These are phyloP conservation scores for Craspedostauros australis DNA, from an alignment of 108 stramenopile species.

Conservation along the genomic window DNA sequence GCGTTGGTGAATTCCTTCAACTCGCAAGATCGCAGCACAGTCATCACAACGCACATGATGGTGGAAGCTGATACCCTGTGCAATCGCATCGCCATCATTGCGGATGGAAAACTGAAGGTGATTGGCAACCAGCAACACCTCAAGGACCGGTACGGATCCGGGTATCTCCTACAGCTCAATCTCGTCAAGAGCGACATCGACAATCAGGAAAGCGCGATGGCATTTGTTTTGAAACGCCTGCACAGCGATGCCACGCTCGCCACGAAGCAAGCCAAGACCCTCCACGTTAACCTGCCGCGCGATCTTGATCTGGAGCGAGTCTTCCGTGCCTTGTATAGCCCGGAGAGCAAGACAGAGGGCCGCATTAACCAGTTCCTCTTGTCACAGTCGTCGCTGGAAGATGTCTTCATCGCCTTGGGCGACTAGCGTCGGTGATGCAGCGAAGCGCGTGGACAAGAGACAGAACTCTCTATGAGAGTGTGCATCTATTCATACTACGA, in stretches of 20 bases:
- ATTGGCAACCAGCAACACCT: conserved; percentile 75
- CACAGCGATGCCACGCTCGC: conserved; percentile 35
- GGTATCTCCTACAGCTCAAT: conserved; percentile 47
- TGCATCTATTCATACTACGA: too few species aligned
- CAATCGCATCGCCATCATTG: conserved; percentile 86
- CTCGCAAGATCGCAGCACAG: conserved; percentile 37
- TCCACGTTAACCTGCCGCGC: conserved; percentile 41
- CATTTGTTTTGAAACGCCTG: conserved; percentile 27
- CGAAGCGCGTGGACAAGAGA: too few species aligned
- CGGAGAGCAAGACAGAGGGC: conserved; percentile 25
- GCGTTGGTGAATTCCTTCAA: conserved; percentile 37
- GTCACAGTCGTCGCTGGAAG: conserved; percentile 52
- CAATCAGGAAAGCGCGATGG: conserved; percentile 23
- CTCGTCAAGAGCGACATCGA: conserved; percentile 25
- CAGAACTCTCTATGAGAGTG: too few species aligned
- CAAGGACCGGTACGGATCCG: conserved; percentile 55
- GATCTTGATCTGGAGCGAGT: conserved; percentile 29
- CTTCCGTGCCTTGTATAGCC: conserved; percentile 32
- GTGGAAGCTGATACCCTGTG: conserved; percentile 89
- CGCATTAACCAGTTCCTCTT: conserved; percentile 53
- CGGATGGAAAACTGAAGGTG: conserved; percentile 68
- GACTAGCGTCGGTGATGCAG: too few species aligned
- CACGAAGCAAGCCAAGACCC: conserved; percentile 43
- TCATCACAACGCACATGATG: conserved; percentile 95
- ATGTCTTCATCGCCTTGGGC: conserved; percentile 51